phyloP scores from a whole-genome alignment of 441 rosid species.

The Croton laevigatus region DNA sequence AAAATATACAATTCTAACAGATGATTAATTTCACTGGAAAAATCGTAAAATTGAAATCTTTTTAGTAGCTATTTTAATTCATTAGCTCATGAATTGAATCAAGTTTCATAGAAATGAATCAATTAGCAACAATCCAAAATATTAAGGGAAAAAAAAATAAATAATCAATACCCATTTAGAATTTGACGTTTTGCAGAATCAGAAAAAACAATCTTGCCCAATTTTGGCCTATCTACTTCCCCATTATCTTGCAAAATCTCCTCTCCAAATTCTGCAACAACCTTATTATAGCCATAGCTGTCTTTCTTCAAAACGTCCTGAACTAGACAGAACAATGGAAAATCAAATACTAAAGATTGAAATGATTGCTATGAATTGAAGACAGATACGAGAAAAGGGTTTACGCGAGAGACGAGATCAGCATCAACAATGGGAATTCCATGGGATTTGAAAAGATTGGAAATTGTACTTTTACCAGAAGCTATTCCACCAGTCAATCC shows the following conservation, averaged over 20 bases:
- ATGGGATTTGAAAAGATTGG: slow-evolving; percentile 69
- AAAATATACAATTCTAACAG: neutral
- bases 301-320: slow-evolving; percentile 83
- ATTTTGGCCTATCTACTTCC: slow-evolving; percentile 69
- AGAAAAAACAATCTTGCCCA: slow-evolving; percentile 85
- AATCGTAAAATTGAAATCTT: neutral
- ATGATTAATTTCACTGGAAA: neutral
- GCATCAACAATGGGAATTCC: slow-evolving; percentile 73
- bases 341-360: neutral
- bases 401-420: slow-evolving; percentile 74
- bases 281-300: slow-evolving; percentile 67
- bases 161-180: slow-evolving; percentile 51
- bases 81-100: neutral
- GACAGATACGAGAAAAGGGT: neutral
- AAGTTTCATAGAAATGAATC: neutral
- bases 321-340: neutral
- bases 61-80: neutral
- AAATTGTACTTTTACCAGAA: slow-evolving; percentile 85
- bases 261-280: slow-evolving; percentile 75
- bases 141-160: neutral
- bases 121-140: neutral
- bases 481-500: slow-evolving; percentile 91
- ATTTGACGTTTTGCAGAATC: slow-evolving; percentile 70
- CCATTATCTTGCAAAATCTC: slow-evolving; percentile 58
- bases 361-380: no score